Base-by-base conservation (phyloP, 2,329 filamentous ascomycete genomes). In the Knoxdaviesia proteae region DNA sequence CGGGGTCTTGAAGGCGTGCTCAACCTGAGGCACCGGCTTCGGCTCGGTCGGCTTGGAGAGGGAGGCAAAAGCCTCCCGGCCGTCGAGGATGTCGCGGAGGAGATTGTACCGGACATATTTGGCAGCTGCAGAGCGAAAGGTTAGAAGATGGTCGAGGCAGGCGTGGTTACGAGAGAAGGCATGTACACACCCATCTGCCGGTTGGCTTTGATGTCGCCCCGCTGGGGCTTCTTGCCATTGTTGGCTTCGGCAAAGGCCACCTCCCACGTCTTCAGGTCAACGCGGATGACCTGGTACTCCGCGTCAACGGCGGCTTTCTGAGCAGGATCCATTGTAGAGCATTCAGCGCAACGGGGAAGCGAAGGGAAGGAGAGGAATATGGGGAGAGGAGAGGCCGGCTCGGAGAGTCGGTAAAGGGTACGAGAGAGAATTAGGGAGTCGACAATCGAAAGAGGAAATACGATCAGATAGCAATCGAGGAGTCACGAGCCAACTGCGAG, bases 31-130 rank as follows among this genome's bases (percentile, higher is more conserved):
- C 20, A 2, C 3, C 20, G 20, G 20, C 20, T 20, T 20, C 20
- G 20, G 20, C 20, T 20, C 20, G 20, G 20, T 3, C 20, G 20
- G 20, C 20, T 20, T 20, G 20, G 20, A 20, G 20, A 20, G 20
- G 20, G 20, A 20, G 20, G 20, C 20, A 20, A 20, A 20, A 20
- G 20, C 20, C 20, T 20, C 20, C 20, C 20, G 20, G 20, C 72
- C 71, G 1, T 67, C 56, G 45, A 76, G 59, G 39, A 73, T 64
- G 50, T 74, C 68, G 48, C 77, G 69, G 42, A 78, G 55, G 49
- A 68, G 75, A 55, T 77, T 76, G 58, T 86, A 87, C 47, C 80
- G 69, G 54, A 80, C 84, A 58, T 88, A 88, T 54, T 84, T 86
- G 35, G 76, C 78, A 81, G 49, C 36, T 44, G 7, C 7, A 32